phyloP scores from a whole-genome alignment of 2,329 filamentous ascomycete genomes.

The Monilinia aucupariae region DNA sequence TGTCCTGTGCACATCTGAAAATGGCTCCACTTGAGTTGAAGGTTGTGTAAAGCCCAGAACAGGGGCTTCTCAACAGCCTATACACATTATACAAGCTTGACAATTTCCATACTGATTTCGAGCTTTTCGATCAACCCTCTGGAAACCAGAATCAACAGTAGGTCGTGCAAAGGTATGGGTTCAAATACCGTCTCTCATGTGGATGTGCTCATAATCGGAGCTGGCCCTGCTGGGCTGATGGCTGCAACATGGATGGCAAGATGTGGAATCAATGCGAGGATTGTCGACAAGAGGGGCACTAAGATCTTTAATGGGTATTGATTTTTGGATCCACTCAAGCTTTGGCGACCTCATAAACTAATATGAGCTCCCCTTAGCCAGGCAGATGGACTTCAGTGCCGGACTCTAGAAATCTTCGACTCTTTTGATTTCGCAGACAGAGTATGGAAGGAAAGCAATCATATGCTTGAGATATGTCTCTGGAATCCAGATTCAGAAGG shows the following conservation, averaged over 20 bases:
- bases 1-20: not conserved
- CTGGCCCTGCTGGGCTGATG: conserved; percentile 46
- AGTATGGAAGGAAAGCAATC: conserved; percentile 61
- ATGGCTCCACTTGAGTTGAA: not conserved
- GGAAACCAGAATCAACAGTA: not conserved
- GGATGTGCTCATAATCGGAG: conserved; percentile 46
- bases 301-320: conserved; percentile 31
- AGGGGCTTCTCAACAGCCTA: not conserved
- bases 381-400: conserved; percentile 57
- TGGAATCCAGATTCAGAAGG: conserved; percentile 60
- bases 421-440: conserved; percentile 62
- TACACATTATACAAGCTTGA: not conserved
- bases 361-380: conserved; percentile 40
- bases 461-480: conserved; percentile 58
- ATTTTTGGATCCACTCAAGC: too few species aligned
- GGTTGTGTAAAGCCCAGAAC: not conserved
- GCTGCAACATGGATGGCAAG: conserved; percentile 46
- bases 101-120: not conserved
- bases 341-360: not conserved
- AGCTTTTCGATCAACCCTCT: not conserved
- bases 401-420: conserved; percentile 65
- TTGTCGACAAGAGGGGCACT: conserved; percentile 42
- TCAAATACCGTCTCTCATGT: conserved; percentile 23
- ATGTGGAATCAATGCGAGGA: conserved; percentile 44
- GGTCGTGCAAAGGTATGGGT: not conserved